phyloP scores from a whole-genome alignment of 1,284 basidiomycete genomes.

The Schizophyllum commune region DNA sequence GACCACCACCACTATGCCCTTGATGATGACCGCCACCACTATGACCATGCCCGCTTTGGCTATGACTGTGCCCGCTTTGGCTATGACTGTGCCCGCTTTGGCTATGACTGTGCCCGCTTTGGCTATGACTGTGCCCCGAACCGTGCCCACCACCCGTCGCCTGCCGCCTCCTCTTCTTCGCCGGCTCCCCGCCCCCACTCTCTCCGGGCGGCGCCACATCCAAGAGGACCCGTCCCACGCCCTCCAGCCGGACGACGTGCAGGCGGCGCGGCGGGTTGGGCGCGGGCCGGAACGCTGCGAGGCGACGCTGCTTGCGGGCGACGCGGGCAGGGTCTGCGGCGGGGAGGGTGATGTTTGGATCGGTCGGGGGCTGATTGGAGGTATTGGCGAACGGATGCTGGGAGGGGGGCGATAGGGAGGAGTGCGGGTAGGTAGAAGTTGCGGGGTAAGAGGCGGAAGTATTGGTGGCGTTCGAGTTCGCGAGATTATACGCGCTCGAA shows the following conservation, averaged over 20 bases:
- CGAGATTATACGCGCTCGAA: constrained; percentile 1
- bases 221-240: constrained; percentile 11
- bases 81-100: constrained; percentile 11
- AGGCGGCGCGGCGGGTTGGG: constrained; percentile 6
- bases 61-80: constrained; percentile 3
- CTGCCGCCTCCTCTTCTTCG: constrained; percentile 9
- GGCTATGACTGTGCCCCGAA: constrained; percentile 7
- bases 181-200: constrained; percentile 7
- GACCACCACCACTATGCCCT: too few species aligned
- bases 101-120: constrained; percentile 6
- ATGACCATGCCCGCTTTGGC: background rate
- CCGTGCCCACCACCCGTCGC: constrained; percentile 6
- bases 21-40: too few species aligned
- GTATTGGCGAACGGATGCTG: constrained; percentile 9
- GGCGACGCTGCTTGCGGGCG: constrained; percentile 9
- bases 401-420: background rate
- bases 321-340: too few species aligned
- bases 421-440: too few species aligned
- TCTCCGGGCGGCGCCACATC: constrained; percentile 7
- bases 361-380: background rate
- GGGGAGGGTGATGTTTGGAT: too few species aligned
- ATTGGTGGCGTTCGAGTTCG: too few species aligned
- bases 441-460: too few species aligned
- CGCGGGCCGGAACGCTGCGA: constrained; percentile 12
- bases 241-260: constrained; percentile 8